Evolutionary conservation across 1,139 yeast genomes (phyloP).

Genomic region (Sugiyamaella castrensis): DNA sequence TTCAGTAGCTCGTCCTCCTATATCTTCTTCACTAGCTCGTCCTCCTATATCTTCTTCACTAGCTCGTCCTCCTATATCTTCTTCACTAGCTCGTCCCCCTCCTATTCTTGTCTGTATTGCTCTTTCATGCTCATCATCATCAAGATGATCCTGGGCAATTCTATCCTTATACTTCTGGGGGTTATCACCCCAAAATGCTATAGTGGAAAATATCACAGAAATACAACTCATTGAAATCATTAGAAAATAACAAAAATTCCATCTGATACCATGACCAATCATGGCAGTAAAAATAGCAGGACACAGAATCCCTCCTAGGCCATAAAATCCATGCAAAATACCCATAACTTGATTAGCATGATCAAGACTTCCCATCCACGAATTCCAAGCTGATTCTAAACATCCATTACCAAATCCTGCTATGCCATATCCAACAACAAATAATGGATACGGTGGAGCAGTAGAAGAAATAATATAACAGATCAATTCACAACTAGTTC

Average conservation of each 20-base stretch:
- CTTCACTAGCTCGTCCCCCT: neutral
- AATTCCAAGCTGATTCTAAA: slow-evolving; percentile 55
- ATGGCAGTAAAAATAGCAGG: slow-evolving; percentile 59
- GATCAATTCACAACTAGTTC: slow-evolving; percentile 38
- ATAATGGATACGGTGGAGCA: slow-evolving; percentile 41
- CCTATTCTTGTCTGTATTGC: neutral
- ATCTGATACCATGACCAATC: slow-evolving; percentile 46
- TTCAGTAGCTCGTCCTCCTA: neutral
- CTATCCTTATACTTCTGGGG: slow-evolving; percentile 19
- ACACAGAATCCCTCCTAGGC: slow-evolving; percentile 59
- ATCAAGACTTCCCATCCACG: slow-evolving; percentile 51
- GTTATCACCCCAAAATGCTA: slow-evolving; percentile 26
- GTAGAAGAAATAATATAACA: slow-evolving; percentile 46
- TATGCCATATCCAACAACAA: slow-evolving; percentile 53
- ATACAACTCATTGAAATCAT: slow-evolving; percentile 42
- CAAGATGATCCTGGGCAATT: slow-evolving; percentile 10
- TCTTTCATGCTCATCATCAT: neutral
- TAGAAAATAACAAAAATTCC: slow-evolving; percentile 56
- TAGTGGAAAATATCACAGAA: slow-evolving; percentile 27
- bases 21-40: neutral
- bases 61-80: neutral
- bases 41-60: neutral
- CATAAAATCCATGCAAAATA: slow-evolving; percentile 57
- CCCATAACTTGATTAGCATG: slow-evolving; percentile 52
- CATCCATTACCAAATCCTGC: slow-evolving; percentile 61